These are phyloP conservation scores for Suhomyces choctaworum DNA, from an alignment of 1,139 yeast genomes.

Conservation along the genomic window DNA sequence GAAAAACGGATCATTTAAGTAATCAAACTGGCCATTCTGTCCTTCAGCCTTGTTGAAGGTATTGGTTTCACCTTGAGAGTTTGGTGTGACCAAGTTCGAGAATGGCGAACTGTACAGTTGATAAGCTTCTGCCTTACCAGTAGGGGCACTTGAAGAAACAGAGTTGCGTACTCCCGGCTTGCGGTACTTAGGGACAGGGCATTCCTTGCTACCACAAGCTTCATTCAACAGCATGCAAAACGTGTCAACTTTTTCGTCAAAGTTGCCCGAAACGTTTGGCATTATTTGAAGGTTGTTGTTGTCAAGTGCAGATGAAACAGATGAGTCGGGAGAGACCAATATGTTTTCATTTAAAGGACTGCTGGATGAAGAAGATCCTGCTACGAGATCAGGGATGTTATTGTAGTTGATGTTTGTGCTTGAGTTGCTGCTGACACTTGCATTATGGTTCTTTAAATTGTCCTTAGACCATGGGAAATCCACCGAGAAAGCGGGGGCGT, in stretches of 20 bases:
- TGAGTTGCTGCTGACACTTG: constrained; percentile 8
- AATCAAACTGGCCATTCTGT: constrained; percentile 14
- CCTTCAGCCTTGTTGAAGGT: neutral
- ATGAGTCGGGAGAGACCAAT: constrained; percentile 38
- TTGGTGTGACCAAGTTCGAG: constrained; percentile 22
- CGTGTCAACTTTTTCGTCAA: constrained; percentile 51
- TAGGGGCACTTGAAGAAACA: constrained; percentile 4
- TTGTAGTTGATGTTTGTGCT: constrained; percentile 15
- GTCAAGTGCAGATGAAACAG: constrained; percentile 19
- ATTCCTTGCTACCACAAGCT: constrained; percentile 80
- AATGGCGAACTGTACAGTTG: constrained; percentile 22
- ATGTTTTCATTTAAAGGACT: constrained; percentile 45
- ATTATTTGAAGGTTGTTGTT: constrained; percentile 12
- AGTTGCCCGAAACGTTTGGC: constrained; percentile 22
- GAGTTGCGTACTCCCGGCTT: constrained; percentile 17
- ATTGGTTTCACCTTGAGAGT: constrained; percentile 10
- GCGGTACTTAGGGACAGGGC: constrained; percentile 63
- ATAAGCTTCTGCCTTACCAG: constrained; percentile 7
- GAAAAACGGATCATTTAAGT: constrained; percentile 32
- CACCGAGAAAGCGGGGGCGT: constrained; percentile 18
- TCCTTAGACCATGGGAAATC: constrained; percentile 41
- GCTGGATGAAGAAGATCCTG: constrained; percentile 33
- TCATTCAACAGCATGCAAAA: constrained; percentile 74
- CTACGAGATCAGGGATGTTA: constrained; percentile 37
- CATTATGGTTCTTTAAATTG: constrained; percentile 16